These are phyloP conservation scores for Recurvomyces mirabilis DNA, from an alignment of 495 filamentous ascomycete species.

Conservation along the genomic window DNA sequence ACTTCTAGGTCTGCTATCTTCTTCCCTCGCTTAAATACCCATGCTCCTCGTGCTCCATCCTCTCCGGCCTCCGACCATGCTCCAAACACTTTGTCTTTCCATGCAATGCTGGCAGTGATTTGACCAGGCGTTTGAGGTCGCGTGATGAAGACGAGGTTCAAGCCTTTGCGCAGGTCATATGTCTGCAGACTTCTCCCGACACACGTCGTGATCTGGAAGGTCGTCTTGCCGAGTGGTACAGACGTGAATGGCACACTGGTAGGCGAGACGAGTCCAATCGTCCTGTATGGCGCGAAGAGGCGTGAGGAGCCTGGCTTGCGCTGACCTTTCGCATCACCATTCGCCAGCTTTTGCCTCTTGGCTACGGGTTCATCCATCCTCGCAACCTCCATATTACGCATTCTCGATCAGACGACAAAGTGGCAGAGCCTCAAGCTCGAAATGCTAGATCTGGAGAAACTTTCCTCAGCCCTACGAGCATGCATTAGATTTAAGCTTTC, in stretches of 20 bases:
- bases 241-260: slow-evolving; percentile 80
- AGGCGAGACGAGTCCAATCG: slow-evolving; percentile 83
- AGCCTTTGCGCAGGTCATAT: slow-evolving; percentile 77
- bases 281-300: slow-evolving; percentile 90
- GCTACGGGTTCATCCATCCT: slow-evolving; percentile 11
- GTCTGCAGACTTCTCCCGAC: slow-evolving; percentile 84
- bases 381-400: slow-evolving; percentile 3
- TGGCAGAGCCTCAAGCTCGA: too few relatives aligned
- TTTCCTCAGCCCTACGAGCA: too few relatives aligned
- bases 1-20: slow-evolving; percentile 61
- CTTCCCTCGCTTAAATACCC: slow-evolving; percentile 91
- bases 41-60: slow-evolving; percentile 54
- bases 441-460: not conserved
- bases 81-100: slow-evolving; percentile 75
- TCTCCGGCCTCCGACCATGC: slow-evolving; percentile 60
- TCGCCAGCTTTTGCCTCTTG: slow-evolving; percentile 58
- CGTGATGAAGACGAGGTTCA: slow-evolving; percentile 86
- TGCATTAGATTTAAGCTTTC: too few relatives aligned
- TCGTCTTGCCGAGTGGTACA: slow-evolving; percentile 79
- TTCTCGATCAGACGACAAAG: too few relatives aligned
- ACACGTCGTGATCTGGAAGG: slow-evolving; percentile 93
- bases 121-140: slow-evolving; percentile 72
- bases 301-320: slow-evolving; percentile 38
- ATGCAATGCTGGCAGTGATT: slow-evolving; percentile 79
- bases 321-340: slow-evolving; percentile 11